Conservation (phyloP, 106 monocot genomes). For the Dendrobium chrysotoxum region DNA sequence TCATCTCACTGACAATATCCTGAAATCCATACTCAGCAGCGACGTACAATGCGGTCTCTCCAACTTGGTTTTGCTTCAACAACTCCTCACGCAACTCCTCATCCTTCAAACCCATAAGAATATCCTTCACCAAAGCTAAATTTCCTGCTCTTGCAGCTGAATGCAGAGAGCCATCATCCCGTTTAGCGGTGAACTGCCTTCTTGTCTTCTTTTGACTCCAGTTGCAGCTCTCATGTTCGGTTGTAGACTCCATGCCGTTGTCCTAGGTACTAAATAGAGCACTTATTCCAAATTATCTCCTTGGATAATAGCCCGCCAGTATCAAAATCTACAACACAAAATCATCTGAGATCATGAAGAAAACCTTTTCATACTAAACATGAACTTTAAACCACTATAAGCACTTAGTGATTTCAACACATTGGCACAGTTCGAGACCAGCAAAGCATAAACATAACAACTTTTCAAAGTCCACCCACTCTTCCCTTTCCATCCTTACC, state of each 20-base stretch:
- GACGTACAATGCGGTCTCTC: slow-evolving; percentile 82
- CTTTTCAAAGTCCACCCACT: not conserved
- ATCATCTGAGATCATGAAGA: not conserved
- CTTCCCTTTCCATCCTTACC: not conserved
- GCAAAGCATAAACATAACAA: not conserved
- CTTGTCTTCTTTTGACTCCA: slow-evolving; percentile 78
- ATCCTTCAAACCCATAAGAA: slow-evolving; percentile 20
- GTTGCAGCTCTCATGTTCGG: slow-evolving; percentile 38
- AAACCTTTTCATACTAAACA: not conserved
- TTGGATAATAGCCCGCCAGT: not conserved
- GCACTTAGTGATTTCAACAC: not conserved
- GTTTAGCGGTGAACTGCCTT: slow-evolving; percentile 76
- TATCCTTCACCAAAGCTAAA: slow-evolving; percentile 36
- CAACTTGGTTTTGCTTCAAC: slow-evolving; percentile 70
- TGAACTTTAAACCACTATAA: not conserved
- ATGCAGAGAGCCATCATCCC: slow-evolving; percentile 75
- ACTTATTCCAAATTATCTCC: not conserved
- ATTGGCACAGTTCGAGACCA: not conserved
- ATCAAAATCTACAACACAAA: slow-evolving; percentile 1
- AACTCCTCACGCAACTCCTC: slow-evolving; percentile 48
- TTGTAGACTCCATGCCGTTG: slow-evolving; percentile 41
- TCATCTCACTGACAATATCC: slow-evolving; percentile 70
- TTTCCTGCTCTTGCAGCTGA: slow-evolving; percentile 71
- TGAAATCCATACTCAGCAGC: slow-evolving; percentile 81
- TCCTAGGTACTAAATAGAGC: not conserved